A percentile compares a stretch with the other conserved stretches of the same genome.
phyloP scores from a whole-genome alignment of 2,329 filamentous ascomycete species.

The Xylogone sp. region DNA sequence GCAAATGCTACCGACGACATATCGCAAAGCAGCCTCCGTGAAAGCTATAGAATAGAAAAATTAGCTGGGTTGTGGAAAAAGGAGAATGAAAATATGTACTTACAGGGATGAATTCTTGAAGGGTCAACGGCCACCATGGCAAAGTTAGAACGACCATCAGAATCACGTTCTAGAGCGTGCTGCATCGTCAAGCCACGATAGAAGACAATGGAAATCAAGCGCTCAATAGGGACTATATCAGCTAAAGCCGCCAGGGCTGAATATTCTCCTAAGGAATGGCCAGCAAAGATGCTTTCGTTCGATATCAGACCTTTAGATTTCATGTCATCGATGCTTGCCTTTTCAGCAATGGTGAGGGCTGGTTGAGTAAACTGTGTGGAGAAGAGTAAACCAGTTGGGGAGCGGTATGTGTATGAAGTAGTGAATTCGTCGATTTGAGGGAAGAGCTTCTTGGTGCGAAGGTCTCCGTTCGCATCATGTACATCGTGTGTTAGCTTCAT shows the following conservation, averaged over 20 bases:
- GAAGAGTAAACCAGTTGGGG: slow-evolving; percentile 85
- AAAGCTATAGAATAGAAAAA: slow-evolving; percentile 84
- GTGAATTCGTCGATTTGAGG: slow-evolving; percentile 91
- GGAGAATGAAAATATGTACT: not conserved
- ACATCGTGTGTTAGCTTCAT: slow-evolving; percentile 56
- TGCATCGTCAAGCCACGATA: slow-evolving; percentile 98
- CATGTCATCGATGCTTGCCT: slow-evolving; percentile 98
- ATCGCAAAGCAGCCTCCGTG: slow-evolving; percentile 91
- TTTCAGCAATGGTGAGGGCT: slow-evolving; percentile 94
- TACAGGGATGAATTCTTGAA: slow-evolving; percentile 79
- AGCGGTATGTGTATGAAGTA: slow-evolving; percentile 90
- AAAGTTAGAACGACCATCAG: slow-evolving; percentile 87
- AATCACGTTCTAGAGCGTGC: slow-evolving; percentile 92
- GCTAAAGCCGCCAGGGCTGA: slow-evolving; percentile 89
- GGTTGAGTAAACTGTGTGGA: slow-evolving; percentile 97
- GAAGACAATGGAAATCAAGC: slow-evolving; percentile 91
- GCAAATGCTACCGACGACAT: slow-evolving; percentile 89
- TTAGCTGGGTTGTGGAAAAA: too few relatives aligned
- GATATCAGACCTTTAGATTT: slow-evolving; percentile 90
- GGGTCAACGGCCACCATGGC: slow-evolving; percentile 98
- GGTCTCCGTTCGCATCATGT: slow-evolving; percentile 60
- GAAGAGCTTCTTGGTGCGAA: slow-evolving; percentile 98
- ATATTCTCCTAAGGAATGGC: slow-evolving; percentile 97
- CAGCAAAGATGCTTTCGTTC: slow-evolving; percentile 90
- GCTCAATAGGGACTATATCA: slow-evolving; percentile 97